Evolutionary conservation across 1,139 yeast genomes (phyloP).

Genomic region (Tardiomyces blankii): DNA sequence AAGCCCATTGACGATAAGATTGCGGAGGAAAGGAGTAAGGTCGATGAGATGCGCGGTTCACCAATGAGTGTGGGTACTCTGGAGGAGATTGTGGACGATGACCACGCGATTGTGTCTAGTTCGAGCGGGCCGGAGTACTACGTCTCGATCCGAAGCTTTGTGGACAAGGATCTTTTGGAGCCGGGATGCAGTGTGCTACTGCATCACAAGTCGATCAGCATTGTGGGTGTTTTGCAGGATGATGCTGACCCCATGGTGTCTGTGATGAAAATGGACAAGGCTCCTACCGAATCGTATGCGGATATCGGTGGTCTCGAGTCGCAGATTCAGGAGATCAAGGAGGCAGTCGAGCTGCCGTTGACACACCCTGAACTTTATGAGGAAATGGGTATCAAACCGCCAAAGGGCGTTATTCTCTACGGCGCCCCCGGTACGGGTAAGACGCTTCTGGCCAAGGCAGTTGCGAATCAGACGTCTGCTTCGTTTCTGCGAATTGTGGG

Average conservation of each 20-base stretch:
- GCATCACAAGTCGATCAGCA: slow-evolving; percentile 90
- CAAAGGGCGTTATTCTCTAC: slow-evolving; percentile 94
- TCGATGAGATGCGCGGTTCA: slow-evolving; percentile 90
- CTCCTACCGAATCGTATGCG: slow-evolving; percentile 94
- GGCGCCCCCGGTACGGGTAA: slow-evolving; percentile 99
- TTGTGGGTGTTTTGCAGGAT: slow-evolving; percentile 92
- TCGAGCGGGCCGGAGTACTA: slow-evolving; percentile 96
- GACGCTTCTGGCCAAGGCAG: slow-evolving; percentile 93
- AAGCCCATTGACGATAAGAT: slow-evolving; percentile 96
- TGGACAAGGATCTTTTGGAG: slow-evolving; percentile 88
- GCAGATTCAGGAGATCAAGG: slow-evolving; percentile 97
- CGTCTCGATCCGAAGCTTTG: slow-evolving; percentile 93
- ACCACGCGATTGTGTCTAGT: slow-evolving; percentile 95
- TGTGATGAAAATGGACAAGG: slow-evolving; percentile 94
- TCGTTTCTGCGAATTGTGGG: slow-evolving; percentile 95
- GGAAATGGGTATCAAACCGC: slow-evolving; percentile 99
- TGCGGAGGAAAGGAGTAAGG: slow-evolving; percentile 89
- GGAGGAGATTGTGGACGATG: slow-evolving; percentile 96
- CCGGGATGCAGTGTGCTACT: slow-evolving; percentile 97
- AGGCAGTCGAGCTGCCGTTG: slow-evolving; percentile 92
- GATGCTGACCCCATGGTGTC: slow-evolving; percentile 98
- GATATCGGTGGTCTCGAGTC: slow-evolving; percentile 96
- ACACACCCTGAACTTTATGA: slow-evolving; percentile 97
- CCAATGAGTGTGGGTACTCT: slow-evolving; percentile 96
- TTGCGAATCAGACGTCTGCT: slow-evolving; percentile 95